Conservation (phyloP, 768 basidiomycete genomes). For the Boletus eberwhitei region DNA sequence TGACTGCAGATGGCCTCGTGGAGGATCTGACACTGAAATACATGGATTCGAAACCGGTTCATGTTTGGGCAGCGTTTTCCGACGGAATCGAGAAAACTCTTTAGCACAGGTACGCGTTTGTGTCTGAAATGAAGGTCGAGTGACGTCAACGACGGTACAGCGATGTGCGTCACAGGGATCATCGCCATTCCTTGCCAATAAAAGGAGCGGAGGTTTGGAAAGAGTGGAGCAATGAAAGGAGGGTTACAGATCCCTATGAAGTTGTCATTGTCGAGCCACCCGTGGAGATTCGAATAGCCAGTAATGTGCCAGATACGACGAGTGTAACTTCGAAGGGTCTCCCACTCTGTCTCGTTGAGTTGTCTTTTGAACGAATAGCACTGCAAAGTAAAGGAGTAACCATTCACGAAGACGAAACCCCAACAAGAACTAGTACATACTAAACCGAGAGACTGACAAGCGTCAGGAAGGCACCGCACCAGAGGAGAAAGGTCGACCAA, state of each 20-base stretch:
- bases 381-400: background rate
- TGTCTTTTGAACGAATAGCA: background rate
- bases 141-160: background rate
- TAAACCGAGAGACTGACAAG: background rate
- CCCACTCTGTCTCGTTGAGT: constrained; percentile 1
- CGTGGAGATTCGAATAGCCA: background rate
- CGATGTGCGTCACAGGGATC: background rate
- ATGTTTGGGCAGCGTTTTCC: background rate
- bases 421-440: background rate
- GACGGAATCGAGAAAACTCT: background rate
- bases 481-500: background rate
- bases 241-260: background rate
- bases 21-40: background rate
- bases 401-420: background rate
- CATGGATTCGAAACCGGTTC: background rate
- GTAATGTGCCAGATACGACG: background rate
- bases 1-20: background rate
- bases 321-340: constrained; percentile 1
- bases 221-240: background rate
- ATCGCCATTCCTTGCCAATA: background rate
- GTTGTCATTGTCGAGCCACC: background rate
- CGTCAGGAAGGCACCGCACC: background rate
- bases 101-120: background rate
- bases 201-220: constrained; percentile 1
- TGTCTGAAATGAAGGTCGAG: background rate